Conservation (phyloP, 441 rosid genomes). For the Kokia cookei region DNA sequence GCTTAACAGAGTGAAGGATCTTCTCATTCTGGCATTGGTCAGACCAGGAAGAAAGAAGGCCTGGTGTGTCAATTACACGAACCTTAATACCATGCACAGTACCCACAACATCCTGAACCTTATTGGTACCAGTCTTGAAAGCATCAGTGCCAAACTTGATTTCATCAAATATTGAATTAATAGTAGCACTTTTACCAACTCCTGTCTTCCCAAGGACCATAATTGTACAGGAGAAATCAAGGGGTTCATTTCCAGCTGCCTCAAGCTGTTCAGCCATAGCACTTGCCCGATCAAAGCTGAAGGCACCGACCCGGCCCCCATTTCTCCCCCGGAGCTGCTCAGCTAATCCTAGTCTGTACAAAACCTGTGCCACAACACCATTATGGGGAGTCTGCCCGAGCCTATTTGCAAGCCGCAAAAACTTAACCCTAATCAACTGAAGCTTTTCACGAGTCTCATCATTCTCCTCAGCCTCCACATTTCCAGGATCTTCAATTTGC, state of each 20-base stretch:
- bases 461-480: slow-evolving; percentile 65
- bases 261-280: slow-evolving; percentile 98
- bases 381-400: slow-evolving; percentile 98
- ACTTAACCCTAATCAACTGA: slow-evolving; percentile 95
- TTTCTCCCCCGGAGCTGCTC: slow-evolving; percentile 94
- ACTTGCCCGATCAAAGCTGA: slow-evolving; percentile 96
- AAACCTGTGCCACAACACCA: slow-evolving; percentile 97
- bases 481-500: slow-evolving; percentile 61
- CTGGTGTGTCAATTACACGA: slow-evolving; percentile 90
- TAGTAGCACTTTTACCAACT: slow-evolving; percentile 96
- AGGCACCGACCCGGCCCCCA: slow-evolving; percentile 99
- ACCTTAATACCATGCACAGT: slow-evolving; percentile 93
- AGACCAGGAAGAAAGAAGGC: slow-evolving; percentile 85
- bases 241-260: slow-evolving; percentile 87
- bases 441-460: slow-evolving; percentile 97
- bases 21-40: slow-evolving; percentile 91
- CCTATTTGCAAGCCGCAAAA: slow-evolving; percentile 90
- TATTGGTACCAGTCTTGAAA: slow-evolving; percentile 78
- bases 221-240: slow-evolving; percentile 93
- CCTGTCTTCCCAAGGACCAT: slow-evolving; percentile 98
- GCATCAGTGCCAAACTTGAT: slow-evolving; percentile 80
- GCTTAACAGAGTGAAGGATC: slow-evolving; percentile 76
- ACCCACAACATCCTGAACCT: slow-evolving; percentile 90
- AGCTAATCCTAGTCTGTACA: slow-evolving; percentile 93
- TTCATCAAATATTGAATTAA: slow-evolving; percentile 93